A percentile compares a stretch with the other conserved stretches of the same genome.
Evolutionary conservation across 495 filamentous ascomycete species (phyloP).

Genomic region (Aspergillus indologenus): DNA sequence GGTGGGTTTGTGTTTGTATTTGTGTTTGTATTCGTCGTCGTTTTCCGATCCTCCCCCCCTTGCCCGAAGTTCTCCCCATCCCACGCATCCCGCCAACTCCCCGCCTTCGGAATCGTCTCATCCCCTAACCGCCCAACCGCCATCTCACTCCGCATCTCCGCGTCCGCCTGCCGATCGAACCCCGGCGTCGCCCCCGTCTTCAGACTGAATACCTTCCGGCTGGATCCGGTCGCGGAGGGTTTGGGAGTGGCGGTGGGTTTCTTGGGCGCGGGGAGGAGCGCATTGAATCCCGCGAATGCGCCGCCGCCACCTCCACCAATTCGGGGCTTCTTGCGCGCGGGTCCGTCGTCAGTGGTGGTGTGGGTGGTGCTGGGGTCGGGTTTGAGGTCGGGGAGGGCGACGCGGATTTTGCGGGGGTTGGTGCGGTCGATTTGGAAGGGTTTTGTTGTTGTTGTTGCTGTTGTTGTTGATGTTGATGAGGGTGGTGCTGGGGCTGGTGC

Average conservation of each 20-base stretch:
- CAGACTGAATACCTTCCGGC: conserved; percentile 55
- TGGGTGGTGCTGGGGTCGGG: conserved; percentile 41
- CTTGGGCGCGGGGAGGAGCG: conserved; percentile 85
- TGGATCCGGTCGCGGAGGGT: conserved; percentile 20
- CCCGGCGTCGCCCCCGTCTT: conserved; percentile 77
- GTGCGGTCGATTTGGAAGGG: conserved; percentile 70
- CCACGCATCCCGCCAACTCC: conserved; percentile 14
- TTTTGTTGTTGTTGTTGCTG: not conserved
- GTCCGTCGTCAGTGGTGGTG: conserved; percentile 51
- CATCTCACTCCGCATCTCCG: conserved; percentile 35
- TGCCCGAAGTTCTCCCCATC: not conserved
- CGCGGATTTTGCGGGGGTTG: conserved; percentile 76
- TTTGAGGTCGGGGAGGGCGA: conserved; percentile 60
- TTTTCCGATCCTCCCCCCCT: not conserved
- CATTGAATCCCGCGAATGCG: conserved; percentile 74
- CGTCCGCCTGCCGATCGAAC: conserved; percentile 62
- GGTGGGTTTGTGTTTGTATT: no score
- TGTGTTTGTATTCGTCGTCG: conserved; percentile 15
- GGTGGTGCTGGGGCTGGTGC: conserved; percentile 13
- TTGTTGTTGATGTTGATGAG: conserved; percentile 40
- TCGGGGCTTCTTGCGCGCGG: conserved; percentile 68
- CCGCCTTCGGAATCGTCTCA: conserved; percentile 22
- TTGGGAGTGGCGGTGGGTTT: conserved; percentile 30
- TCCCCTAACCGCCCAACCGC: conserved; percentile 21
- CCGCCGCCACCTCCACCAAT: conserved; percentile 47